Percentiles rank a stretch among this genome's conserved stretches.
phyloP scores from a whole-genome alignment of 2,329 filamentous ascomycete genomes.

The Diaporthe sp. region DNA sequence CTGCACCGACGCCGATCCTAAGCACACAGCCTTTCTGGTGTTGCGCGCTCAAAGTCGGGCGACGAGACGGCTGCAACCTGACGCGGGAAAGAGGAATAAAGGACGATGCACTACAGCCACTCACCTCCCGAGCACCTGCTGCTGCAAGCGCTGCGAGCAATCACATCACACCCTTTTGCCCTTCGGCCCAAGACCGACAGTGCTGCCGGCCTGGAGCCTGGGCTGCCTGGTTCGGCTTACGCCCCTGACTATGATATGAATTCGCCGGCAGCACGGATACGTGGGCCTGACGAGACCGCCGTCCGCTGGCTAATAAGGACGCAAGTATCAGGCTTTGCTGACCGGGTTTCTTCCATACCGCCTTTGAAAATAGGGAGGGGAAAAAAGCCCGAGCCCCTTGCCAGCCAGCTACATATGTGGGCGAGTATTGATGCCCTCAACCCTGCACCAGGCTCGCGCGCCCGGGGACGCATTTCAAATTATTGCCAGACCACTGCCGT shows the following conservation, averaged over 20 bases:
- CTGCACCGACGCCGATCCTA: slow-evolving; percentile 23
- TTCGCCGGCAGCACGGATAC: slow-evolving; percentile 13
- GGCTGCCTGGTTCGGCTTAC: slow-evolving; percentile 18
- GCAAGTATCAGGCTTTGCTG: slow-evolving; percentile 26
- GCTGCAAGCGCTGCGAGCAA: slow-evolving; percentile 28
- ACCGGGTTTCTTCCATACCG: slow-evolving; percentile 17
- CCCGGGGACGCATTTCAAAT: slow-evolving; percentile 28
- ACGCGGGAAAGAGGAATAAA: slow-evolving; percentile 26
- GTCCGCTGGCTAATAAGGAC: slow-evolving; percentile 1
- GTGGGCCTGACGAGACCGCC: slow-evolving; percentile 20
- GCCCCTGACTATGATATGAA: slow-evolving; percentile 15
- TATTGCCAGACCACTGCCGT: slow-evolving; percentile 25
- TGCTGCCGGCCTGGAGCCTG: not conserved
- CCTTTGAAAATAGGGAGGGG: not conserved
- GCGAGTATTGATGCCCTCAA: slow-evolving; percentile 27
- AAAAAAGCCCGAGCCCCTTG: slow-evolving; percentile 10
- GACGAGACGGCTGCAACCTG: slow-evolving; percentile 31
- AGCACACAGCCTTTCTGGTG: slow-evolving; percentile 30
- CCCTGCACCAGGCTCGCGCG: slow-evolving; percentile 25
- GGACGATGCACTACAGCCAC: slow-evolving; percentile 24
- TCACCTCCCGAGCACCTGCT: not conserved
- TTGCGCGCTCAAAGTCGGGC: slow-evolving; percentile 28
- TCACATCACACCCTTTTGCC: slow-evolving; percentile 23
- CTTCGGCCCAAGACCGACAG: slow-evolving; percentile 21
- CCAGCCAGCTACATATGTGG: slow-evolving; percentile 12